A percentile compares a stretch with the other conserved stretches of the same genome.
These are phyloP conservation scores for Rhodotorula sphaerocarpa DNA, from an alignment of 768 basidiomycete species.

Conservation along the genomic window DNA sequence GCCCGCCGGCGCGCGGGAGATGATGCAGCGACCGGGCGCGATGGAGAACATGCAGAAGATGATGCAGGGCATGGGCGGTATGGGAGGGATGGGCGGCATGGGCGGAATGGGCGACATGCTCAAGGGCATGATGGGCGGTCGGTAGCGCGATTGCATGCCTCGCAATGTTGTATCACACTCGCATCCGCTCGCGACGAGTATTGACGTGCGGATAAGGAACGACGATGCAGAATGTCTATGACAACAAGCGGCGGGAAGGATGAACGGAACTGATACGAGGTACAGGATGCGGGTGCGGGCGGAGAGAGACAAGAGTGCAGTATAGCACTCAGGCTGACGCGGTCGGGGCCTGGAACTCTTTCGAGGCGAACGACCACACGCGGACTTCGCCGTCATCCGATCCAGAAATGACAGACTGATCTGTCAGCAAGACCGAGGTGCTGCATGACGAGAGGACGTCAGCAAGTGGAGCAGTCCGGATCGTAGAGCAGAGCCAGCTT, in stretches of 20 bases:
- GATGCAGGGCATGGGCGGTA: slow-evolving; percentile 79
- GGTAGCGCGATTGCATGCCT: too few relatives aligned
- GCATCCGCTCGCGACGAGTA: too few relatives aligned
- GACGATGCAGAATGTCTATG: not conserved
- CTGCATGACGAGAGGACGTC: not conserved
- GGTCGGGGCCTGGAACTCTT: not conserved
- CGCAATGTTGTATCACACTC: not conserved
- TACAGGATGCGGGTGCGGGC: too few relatives aligned
- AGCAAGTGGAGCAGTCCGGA: not conserved
- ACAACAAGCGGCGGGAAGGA: too few relatives aligned
- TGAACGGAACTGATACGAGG: too few relatives aligned
- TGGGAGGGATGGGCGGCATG: slow-evolving; percentile 47
- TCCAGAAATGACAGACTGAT: slow-evolving; percentile 36
- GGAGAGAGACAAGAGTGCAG: too few relatives aligned
- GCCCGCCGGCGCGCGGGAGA: slow-evolving; percentile 67
- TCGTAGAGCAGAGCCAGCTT: not conserved
- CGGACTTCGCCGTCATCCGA: slow-evolving; percentile 40
- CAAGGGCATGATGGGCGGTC: slow-evolving; percentile 48
- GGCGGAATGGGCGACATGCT: slow-evolving; percentile 60
- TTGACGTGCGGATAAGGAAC: not conserved
- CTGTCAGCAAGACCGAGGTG: slow-evolving; percentile 31
- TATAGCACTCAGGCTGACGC: not conserved
- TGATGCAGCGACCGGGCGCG: slow-evolving; percentile 26
- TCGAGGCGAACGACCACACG: slow-evolving; percentile 33
- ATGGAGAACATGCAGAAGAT: slow-evolving; percentile 64